Percentiles rank a stretch among this genome's conserved stretches.
phyloP scores from a whole-genome alignment of 352 stramenopile species.

The Phytophthora chlamydospora region DNA sequence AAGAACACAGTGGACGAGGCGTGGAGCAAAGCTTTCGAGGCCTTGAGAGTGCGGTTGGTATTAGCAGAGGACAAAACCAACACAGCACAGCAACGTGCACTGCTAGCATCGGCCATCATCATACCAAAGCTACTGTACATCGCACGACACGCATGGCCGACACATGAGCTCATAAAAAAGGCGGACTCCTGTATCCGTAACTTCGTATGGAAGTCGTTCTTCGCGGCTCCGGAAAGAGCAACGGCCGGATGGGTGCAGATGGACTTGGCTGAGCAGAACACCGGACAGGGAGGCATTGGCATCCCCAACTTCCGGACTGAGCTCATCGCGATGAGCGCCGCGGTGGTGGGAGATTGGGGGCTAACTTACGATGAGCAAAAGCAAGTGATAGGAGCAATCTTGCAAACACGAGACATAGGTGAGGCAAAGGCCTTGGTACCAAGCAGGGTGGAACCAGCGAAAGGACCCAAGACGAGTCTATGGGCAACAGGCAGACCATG shows the following conservation, averaged over 20 bases:
- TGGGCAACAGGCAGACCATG: too few species aligned
- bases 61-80: conserved; percentile 4
- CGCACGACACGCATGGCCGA: conserved; percentile 4
- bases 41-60: neutral
- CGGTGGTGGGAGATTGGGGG: neutral
- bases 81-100: neutral
- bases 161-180: neutral
- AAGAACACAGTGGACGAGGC: neutral
- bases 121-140: conserved; percentile 9
- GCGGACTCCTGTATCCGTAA: neutral
- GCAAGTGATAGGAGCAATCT: too few species aligned
- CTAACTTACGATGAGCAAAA: too few species aligned
- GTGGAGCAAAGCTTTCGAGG: neutral
- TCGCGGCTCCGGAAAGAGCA: neutral
- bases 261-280: neutral
- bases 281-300: neutral
- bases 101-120: conserved; percentile 6
- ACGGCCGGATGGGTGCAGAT: neutral
- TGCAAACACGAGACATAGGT: too few species aligned
- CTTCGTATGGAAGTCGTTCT: neutral
- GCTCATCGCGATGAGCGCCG: neutral
- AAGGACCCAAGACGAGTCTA: too few species aligned
- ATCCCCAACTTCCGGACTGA: conserved; percentile 1
- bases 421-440: too few species aligned
- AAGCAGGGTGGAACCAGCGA: too few species aligned